A percentile compares a stretch with the other conserved stretches of the same genome.
Evolutionary conservation across 164 flowering plant genomes (phyloP).

Genomic region (Pachysandra terminalis): DNA sequence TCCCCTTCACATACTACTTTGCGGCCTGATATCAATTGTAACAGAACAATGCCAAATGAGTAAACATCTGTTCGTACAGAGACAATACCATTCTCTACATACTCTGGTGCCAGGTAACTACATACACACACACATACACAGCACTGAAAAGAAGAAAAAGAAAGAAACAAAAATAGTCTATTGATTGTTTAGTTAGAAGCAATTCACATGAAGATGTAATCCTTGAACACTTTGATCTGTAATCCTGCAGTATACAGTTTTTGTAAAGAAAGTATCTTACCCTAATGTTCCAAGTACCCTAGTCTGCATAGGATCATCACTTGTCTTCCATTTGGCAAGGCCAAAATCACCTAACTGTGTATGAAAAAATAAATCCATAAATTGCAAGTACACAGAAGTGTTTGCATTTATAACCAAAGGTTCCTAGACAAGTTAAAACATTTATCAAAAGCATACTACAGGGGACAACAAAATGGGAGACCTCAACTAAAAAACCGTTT

Average conservation of each 20-base stretch:
- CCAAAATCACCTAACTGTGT: conserved; percentile 66
- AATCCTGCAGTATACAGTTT: not conserved
- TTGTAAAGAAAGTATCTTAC: conserved; percentile 27
- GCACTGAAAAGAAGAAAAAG: too few relatives aligned
- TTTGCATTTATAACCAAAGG: not conserved
- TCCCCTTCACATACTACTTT: conserved; percentile 28
- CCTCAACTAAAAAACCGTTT: too few relatives aligned
- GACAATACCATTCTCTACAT: conserved; percentile 57
- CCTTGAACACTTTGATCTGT: not conserved
- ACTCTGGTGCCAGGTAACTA: conserved; percentile 72
- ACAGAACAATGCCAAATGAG: conserved; percentile 53
- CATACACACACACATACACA: conserved; percentile 1
- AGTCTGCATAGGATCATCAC: conserved; percentile 36
- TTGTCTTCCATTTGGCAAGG: conserved; percentile 57
- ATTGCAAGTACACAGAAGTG: not conserved
- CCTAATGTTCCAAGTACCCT: conserved; percentile 59
- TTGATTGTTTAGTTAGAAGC: not conserved
- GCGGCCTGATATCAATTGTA: conserved; percentile 63
- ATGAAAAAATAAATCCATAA: conserved; percentile 6
- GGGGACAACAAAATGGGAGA: too few relatives aligned
- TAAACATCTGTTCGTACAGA: conserved; percentile 61
- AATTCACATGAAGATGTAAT: not conserved
- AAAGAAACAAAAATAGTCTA: not conserved
- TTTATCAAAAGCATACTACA: too few relatives aligned
- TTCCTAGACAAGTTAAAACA: not conserved